Evolutionary conservation across 2,329 filamentous ascomycete species (phyloP).

Genomic region (Xylaria sp.): DNA sequence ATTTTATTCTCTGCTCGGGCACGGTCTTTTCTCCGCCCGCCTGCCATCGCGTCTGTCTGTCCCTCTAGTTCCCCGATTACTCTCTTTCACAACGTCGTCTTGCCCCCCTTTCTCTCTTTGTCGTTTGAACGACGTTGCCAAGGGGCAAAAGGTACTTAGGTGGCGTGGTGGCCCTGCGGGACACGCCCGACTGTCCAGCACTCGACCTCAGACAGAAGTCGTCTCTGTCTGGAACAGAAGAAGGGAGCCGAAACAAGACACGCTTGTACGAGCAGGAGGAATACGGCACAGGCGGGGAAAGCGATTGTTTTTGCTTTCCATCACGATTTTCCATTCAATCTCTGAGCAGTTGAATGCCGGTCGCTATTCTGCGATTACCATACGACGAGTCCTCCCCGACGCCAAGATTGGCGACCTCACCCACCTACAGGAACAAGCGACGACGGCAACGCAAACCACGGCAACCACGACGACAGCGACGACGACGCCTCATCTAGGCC

Average conservation of each 20-base stretch:
- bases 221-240: constrained; percentile 2
- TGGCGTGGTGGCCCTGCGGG: background rate
- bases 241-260: background rate
- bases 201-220: background rate
- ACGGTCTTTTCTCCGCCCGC: background rate
- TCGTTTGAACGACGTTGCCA: background rate
- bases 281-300: background rate
- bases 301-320: background rate
- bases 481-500: background rate
- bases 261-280: background rate
- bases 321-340: background rate
- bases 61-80: background rate
- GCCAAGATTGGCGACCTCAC: background rate
- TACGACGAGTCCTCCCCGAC: background rate
- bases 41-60: background rate
- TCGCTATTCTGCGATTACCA: background rate
- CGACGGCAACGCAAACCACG: background rate
- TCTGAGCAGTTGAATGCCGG: background rate
- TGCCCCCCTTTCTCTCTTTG: background rate
- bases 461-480: background rate
- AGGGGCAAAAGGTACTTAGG: background rate
- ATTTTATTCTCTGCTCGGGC: background rate
- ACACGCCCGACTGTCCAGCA: background rate
- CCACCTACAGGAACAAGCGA: background rate
- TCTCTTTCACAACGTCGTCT: background rate